Conservation (phyloP, 768 basidiomycete species). For the Mycena galopus region DNA sequence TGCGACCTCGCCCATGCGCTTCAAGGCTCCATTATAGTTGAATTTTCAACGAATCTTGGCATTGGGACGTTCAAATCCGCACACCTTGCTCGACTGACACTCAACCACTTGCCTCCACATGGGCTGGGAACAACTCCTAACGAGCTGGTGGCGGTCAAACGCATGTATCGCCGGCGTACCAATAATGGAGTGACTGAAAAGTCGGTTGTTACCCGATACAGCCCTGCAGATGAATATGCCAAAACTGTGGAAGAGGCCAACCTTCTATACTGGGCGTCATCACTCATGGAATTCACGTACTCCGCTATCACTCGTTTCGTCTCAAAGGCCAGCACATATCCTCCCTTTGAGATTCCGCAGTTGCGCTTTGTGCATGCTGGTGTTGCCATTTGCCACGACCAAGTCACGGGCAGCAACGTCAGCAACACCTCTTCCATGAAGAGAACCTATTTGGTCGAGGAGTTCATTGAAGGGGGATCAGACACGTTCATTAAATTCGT, state of each 20-base stretch:
- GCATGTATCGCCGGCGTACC: neutral
- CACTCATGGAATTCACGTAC: slow-evolving; percentile 13
- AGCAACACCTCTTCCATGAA: neutral
- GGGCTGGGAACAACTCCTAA: neutral
- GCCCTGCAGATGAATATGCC: slow-evolving; percentile 6
- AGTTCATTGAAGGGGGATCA: slow-evolving; percentile 26
- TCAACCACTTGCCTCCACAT: neutral
- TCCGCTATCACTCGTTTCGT: slow-evolving; percentile 2
- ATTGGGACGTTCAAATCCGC: slow-evolving; percentile 18
- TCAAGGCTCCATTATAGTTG: neutral
- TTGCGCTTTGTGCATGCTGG: slow-evolving; percentile 23
- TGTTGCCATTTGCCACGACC: slow-evolving; percentile 15
- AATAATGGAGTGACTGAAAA: neutral
- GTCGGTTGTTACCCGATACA: no score
- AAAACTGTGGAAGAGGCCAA: slow-evolving; percentile 14
- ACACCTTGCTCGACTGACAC: neutral
- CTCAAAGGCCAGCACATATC: neutral
- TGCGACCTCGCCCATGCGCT: neutral
- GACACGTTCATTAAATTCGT: no score
- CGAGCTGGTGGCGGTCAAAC: neutral
- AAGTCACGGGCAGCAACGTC: neutral
- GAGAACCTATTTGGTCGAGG: slow-evolving; percentile 37
- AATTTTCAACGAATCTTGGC: neutral
- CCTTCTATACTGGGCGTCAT: slow-evolving; percentile 15
- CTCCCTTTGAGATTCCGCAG: neutral